phyloP scores from a whole-genome alignment of 768 basidiomycete genomes.

The Chalciporus pseudorubinellus region DNA sequence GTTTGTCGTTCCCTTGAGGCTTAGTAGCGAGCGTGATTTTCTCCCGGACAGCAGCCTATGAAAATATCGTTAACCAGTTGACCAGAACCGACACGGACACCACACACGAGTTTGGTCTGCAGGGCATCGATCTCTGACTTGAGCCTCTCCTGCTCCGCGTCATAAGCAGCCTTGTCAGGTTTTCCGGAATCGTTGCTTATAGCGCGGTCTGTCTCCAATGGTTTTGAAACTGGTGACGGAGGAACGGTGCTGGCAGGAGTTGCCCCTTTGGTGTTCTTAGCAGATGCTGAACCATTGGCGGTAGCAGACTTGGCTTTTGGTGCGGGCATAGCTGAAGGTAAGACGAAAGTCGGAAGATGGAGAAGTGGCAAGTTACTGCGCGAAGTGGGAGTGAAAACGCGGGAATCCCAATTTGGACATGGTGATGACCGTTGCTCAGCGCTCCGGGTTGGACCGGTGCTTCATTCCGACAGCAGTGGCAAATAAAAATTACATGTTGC shows the following conservation, averaged over 20 bases:
- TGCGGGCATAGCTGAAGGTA: constrained; percentile 28
- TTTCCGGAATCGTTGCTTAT: constrained; percentile 43
- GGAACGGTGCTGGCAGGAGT: constrained; percentile 30
- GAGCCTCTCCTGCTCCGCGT: constrained; percentile 79
- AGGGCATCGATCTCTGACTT: constrained; percentile 82
- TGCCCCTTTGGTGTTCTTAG: constrained; percentile 10
- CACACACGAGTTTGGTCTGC: constrained; percentile 78
- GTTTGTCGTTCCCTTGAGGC: constrained; percentile 65
- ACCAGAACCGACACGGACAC: neutral
- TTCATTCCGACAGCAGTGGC: neutral
- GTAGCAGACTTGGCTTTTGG: constrained; percentile 56
- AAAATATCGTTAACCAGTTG: constrained; percentile 2
- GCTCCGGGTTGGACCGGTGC: neutral
- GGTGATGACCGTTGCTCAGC: neutral
- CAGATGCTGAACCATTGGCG: constrained; percentile 45
- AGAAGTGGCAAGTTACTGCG: constrained; percentile 18
- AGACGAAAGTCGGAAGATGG: constrained; percentile 20
- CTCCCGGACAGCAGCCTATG: constrained; percentile 66
- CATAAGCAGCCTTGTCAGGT: constrained; percentile 85
- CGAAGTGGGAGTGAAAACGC: constrained; percentile 14
- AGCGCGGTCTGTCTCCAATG: constrained; percentile 17
- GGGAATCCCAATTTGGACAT: constrained; percentile 12
- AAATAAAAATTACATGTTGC: neutral
- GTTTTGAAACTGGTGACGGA: constrained; percentile 25
- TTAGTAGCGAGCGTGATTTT: constrained; percentile 69